A percentile compares a stretch with the other conserved stretches of the same genome.
phyloP scores from a whole-genome alignment of 768 basidiomycete genomes.

The Tricholoma sp. region DNA sequence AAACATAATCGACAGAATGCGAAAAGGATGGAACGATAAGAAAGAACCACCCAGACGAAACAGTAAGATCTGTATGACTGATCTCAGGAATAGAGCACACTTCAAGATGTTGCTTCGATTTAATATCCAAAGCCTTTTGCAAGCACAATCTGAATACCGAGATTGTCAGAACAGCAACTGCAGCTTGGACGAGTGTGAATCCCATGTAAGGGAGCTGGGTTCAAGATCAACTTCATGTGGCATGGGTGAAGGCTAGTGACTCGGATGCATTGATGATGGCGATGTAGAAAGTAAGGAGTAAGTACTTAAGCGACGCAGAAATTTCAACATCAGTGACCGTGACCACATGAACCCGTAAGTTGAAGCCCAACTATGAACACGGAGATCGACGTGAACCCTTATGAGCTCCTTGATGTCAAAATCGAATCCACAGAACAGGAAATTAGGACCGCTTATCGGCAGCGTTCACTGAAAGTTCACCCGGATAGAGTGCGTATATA shows the following conservation, averaged over 20 bases:
- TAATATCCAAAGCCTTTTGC: background rate
- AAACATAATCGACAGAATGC: constrained; percentile 17
- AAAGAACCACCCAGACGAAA: constrained; percentile 14
- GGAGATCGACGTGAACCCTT: constrained; percentile 66
- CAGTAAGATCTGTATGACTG: too few species aligned
- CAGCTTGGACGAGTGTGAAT: background rate
- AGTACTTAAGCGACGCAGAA: too few species aligned
- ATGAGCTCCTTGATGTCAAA: constrained; percentile 61
- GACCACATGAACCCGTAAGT: too few species aligned
- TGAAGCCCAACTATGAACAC: constrained; percentile 23
- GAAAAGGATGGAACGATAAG: constrained; percentile 27
- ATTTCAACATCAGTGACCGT: too few species aligned
- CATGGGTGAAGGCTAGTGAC: too few species aligned
- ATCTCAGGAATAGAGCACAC: background rate
- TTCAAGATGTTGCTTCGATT: background rate
- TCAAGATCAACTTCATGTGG: too few species aligned
- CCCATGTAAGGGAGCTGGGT: too few species aligned
- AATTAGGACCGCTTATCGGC: constrained; percentile 74
- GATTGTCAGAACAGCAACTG: background rate
- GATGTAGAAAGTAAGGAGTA: too few species aligned
- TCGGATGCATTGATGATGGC: too few species aligned
- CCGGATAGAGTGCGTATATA: constrained; percentile 68
- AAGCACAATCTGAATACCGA: background rate
- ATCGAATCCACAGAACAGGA: constrained; percentile 70
- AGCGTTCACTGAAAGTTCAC: constrained; percentile 79